Evolutionary conservation across 2,329 filamentous ascomycete species (phyloP), one percentile per base, ranked within the genome.

Genomic region (Colletotrichum tofieldiae): DNA sequence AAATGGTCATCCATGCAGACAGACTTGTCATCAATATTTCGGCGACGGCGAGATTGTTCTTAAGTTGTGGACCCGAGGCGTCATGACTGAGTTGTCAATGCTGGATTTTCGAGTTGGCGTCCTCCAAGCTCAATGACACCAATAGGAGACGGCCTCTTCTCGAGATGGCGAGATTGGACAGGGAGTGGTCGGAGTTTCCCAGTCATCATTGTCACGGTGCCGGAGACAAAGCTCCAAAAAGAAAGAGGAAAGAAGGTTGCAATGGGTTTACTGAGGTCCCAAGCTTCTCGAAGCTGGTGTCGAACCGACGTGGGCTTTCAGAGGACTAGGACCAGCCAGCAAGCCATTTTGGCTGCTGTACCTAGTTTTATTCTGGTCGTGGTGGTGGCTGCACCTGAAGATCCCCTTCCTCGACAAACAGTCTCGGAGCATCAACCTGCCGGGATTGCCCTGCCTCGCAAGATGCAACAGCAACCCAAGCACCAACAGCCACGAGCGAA

Each of bases 251-350:
- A 54, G 55, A 64, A 70, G 23, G 20, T 65, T 72, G 49, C 23
- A 56, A 52, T 49, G 70, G 70, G 54, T 61, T 65, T 43, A 16
- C 54, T 20, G 32, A 70, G 23, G 35, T 64, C 55, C 39, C 60
- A 60, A 49, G 32, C 65, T 69, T 68, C 69, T 68, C 58, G 59
- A 64, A 64, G 65, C 69, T 68, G 60, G 41, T 18, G 41, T 20
- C 32, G 54, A 41, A 49, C 41, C 60, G 20, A 39, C 60, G 16
- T 49, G 18, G 45, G 23, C 26, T 63, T 35, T 51, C 47, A 68
- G 51, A 62, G 18, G 37, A 51, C 56, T 43, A 56, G 68, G 56
- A 58, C 61, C 43, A 12, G 49, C 29, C 29, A 32, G 29, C 29
- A 32, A 32, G 4, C 3, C 29, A 32, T 32, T 32, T 32, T 32